These are phyloP conservation scores for Lophiostoma macrostomum DNA, from an alignment of 495 filamentous ascomycete genomes.

Conservation along the genomic window DNA sequence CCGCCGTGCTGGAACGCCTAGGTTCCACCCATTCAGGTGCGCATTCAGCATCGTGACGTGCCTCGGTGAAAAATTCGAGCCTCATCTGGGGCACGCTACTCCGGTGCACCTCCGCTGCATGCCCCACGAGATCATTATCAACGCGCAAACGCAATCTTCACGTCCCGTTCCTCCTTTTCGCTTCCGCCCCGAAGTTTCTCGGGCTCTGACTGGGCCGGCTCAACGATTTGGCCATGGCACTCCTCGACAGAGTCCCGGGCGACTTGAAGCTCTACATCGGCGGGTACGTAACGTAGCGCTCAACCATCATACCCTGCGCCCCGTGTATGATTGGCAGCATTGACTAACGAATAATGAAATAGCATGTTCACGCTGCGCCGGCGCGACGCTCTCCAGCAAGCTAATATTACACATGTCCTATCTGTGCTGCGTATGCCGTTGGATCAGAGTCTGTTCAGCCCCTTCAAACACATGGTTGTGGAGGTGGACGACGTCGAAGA, in stretches of 20 bases:
- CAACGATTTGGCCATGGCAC: conserved; percentile 39
- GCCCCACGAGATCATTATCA: no score
- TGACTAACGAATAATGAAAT: conserved; percentile 26
- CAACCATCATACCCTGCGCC: conserved; percentile 5
- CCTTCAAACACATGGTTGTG: conserved; percentile 69
- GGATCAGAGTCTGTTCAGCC: conserved; percentile 51
- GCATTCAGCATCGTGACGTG: neutral
- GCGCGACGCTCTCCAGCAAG: conserved; percentile 60
- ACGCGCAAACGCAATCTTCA: no score
- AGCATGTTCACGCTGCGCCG: conserved; percentile 76
- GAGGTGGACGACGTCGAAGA: conserved; percentile 86
- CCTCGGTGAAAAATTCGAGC: conserved; percentile 9
- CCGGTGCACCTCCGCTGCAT: no score
- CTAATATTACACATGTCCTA: conserved; percentile 86
- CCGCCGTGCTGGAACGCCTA: no score
- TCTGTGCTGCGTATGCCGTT: conserved; percentile 67
- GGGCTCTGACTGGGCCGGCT: no score
- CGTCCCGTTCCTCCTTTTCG: neutral
- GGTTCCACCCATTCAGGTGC: no score
- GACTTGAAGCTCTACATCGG: conserved; percentile 75
- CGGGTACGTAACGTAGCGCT: conserved; percentile 59
- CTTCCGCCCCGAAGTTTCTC: neutral
- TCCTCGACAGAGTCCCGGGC: conserved; percentile 58
- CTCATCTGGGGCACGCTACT: neutral
- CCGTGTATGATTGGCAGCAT: conserved; percentile 8